These are phyloP conservation scores for Sporobolomyces roseus DNA, from an alignment of 768 basidiomycete genomes.

Conservation along the genomic window DNA sequence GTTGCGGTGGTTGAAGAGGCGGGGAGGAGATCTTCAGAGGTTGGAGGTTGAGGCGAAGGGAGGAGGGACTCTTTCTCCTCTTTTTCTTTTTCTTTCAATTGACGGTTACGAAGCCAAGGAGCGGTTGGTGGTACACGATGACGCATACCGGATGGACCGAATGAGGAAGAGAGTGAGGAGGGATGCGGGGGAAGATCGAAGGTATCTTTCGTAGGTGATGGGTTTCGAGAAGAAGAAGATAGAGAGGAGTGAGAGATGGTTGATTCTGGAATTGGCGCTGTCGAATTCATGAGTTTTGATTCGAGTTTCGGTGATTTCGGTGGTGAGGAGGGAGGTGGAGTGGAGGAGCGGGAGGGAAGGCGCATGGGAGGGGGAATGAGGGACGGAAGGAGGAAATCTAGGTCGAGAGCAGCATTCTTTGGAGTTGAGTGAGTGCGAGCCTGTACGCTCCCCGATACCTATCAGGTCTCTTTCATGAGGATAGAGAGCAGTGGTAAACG, in stretches of 20 bases:
- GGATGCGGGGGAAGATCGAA: neutral
- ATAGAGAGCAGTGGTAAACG: neutral
- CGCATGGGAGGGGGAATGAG: constrained; percentile 8
- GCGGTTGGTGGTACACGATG: constrained; percentile 1
- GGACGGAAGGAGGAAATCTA: constrained; percentile 3
- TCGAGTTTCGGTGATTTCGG: too few species aligned
- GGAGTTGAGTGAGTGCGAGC: neutral
- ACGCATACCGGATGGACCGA: neutral
- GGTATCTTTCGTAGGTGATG: too few species aligned
- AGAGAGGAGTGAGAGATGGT: neutral
- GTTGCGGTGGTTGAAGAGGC: neutral
- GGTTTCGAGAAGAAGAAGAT: neutral
- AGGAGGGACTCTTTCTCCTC: neutral
- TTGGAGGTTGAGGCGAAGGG: neutral
- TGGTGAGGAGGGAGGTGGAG: too few species aligned
- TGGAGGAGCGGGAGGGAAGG: neutral
- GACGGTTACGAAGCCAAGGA: constrained; percentile 5
- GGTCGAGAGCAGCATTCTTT: neutral
- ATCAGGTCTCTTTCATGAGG: too few species aligned
- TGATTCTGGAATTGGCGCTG: too few species aligned
- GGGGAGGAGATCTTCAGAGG: neutral
- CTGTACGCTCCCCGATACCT: neutral
- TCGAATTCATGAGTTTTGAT: too few species aligned
- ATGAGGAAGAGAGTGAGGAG: neutral
- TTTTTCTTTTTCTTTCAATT: constrained; percentile 13